A percentile compares a stretch with the other conserved stretches of the same genome.
Evolutionary conservation across 2,329 filamentous ascomycete genomes (phyloP).

Genomic region (Cladosporium sp.): DNA sequence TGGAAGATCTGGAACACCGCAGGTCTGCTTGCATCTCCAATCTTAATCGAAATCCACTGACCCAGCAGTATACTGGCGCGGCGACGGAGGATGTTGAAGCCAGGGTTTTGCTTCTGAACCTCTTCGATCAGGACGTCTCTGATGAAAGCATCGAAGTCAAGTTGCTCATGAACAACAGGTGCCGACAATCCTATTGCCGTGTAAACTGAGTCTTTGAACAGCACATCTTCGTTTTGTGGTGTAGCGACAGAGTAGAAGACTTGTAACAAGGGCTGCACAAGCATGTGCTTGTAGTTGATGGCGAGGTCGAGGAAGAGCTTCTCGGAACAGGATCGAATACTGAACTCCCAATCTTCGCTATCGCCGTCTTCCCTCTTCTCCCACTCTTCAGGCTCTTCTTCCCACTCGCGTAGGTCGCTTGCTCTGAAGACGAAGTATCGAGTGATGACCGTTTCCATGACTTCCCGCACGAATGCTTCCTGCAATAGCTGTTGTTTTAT

Average conservation of each 20-base stretch:
- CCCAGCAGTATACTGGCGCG: constrained; percentile 86
- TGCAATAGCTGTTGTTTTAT: constrained; percentile 76
- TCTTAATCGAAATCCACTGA: constrained; percentile 82
- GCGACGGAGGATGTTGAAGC: constrained; percentile 80
- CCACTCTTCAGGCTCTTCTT: constrained; percentile 94
- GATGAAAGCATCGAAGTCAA: constrained; percentile 84
- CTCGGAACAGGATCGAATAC: constrained; percentile 87
- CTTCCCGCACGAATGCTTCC: constrained; percentile 72
- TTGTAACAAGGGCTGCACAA: constrained; percentile 74
- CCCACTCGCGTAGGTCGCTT: constrained; percentile 86
- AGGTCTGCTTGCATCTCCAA: constrained; percentile 66
- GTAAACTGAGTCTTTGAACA: constrained; percentile 92
- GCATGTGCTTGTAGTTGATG: constrained; percentile 79
- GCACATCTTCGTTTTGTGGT: constrained; percentile 66
- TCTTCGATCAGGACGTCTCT: constrained; percentile 74
- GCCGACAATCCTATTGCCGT: constrained; percentile 87
- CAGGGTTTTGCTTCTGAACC: constrained; percentile 65
- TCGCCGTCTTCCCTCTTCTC: constrained; percentile 84
- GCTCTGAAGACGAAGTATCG: constrained; percentile 85
- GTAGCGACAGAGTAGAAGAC: constrained; percentile 79
- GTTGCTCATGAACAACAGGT: constrained; percentile 67
- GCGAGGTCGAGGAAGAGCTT: constrained; percentile 91
- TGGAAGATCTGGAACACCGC: constrained; percentile 87
- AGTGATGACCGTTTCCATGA: constrained; percentile 82
- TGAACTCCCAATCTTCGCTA: constrained; percentile 86